Evolutionary conservation across 345 rosid species (phyloP).

Genomic region (Ceriops decandra): DNA sequence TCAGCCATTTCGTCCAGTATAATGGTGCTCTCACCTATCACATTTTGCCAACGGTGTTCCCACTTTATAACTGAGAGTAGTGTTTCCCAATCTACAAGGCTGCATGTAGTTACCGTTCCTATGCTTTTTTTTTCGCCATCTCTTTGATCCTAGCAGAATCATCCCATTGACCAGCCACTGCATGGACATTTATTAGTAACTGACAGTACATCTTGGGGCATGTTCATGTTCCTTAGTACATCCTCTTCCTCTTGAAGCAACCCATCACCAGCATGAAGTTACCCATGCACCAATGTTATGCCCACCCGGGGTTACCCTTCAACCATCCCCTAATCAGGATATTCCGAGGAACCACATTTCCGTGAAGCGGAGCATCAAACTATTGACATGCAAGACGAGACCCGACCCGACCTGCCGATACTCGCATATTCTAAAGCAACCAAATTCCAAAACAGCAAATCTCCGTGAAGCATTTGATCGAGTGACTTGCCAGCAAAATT

Average conservation of each 20-base stretch:
- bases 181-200: constrained; percentile 52
- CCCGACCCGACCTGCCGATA: constrained; percentile 29
- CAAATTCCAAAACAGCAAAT: constrained; percentile 57
- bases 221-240: constrained; percentile 36
- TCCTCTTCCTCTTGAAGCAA: constrained; percentile 46
- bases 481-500: constrained; percentile 45
- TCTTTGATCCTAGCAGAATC: constrained; percentile 48
- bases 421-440: constrained; percentile 26
- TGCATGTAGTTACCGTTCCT: constrained; percentile 46
- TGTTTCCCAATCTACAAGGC: constrained; percentile 56
- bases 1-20: background rate
- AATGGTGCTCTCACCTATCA: constrained; percentile 7
- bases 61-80: constrained; percentile 40
- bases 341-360: constrained; percentile 54
- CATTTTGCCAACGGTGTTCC: constrained; percentile 13
- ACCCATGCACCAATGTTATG: too few species aligned
- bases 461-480: constrained; percentile 45
- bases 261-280: constrained; percentile 39
- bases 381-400: constrained; percentile 32
- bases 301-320: constrained; percentile 9
- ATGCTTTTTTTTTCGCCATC: constrained; percentile 38
- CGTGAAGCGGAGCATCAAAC: constrained; percentile 47
- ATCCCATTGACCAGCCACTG: constrained; percentile 54
- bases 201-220: constrained; percentile 41
- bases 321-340: constrained; percentile 32